phyloP scores from a whole-genome alignment of 208 protist genomes.

The Trypanosoma brucei region DNA sequence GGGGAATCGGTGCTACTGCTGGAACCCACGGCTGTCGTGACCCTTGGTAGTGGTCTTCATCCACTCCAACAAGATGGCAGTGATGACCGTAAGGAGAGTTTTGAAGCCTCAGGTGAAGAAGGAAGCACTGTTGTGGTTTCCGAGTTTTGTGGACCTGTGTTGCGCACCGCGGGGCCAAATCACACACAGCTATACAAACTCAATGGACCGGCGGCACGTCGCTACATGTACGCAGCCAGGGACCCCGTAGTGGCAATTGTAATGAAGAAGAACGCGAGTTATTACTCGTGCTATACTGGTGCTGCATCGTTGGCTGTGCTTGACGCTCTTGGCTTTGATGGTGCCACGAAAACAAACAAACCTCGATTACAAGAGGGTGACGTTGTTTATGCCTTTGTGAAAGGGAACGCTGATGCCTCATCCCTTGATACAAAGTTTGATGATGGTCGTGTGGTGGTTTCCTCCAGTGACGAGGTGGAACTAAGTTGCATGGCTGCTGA shows the following conservation, averaged over 20 bases:
- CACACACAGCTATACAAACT: conserved; percentile 37
- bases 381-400: conserved; percentile 74
- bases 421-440: conserved; percentile 1
- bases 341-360: conserved; percentile 71
- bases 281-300: conserved; percentile 69
- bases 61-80: conserved; percentile 17
- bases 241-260: conserved; percentile 78
- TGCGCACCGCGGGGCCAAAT: conserved; percentile 21
- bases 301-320: conserved; percentile 44
- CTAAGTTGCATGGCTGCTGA: conserved; percentile 70
- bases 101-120: not conserved
- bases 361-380: conserved; percentile 73
- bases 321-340: conserved; percentile 77
- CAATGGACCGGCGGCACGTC: conserved; percentile 43
- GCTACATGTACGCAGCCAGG: conserved; percentile 42
- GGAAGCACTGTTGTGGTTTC: conserved; percentile 34
- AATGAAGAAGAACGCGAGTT: conserved; percentile 39
- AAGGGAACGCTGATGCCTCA: conserved; percentile 13
- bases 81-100: not conserved
- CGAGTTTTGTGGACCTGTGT: conserved; percentile 56
- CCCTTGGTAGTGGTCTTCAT: conserved; percentile 58
- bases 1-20: conserved; percentile 72
- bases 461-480: conserved; percentile 43
- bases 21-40: conserved; percentile 37
- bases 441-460: not conserved